phyloP scores from a whole-genome alignment of 768 basidiomycete genomes.

The Gloeopeniophorella convolvens region DNA sequence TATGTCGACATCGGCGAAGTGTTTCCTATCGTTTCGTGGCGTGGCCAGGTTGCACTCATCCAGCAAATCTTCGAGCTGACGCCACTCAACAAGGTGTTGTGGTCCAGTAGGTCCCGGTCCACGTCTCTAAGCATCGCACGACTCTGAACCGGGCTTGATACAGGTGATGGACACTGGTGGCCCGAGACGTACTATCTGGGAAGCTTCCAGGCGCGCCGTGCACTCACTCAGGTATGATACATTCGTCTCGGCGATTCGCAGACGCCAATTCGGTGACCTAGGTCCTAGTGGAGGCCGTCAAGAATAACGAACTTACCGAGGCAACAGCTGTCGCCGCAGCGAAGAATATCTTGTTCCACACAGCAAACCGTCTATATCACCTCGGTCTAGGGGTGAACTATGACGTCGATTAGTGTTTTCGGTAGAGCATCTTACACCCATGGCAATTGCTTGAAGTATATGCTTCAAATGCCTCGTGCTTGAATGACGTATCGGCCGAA shows the following conservation, averaged over 20 bases:
- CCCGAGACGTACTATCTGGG: conserved; percentile 74
- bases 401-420: neutral
- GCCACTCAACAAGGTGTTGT: conserved; percentile 75
- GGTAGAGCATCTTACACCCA: no score
- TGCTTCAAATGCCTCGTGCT: no score
- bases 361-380: conserved; percentile 57
- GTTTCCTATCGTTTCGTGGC: conserved; percentile 58
- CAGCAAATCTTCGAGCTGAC: conserved; percentile 61
- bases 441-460: no score
- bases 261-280: conserved; percentile 22
- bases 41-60: conserved; percentile 55
- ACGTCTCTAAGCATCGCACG: neutral
- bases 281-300: conserved; percentile 52
- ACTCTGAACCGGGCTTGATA: neutral
- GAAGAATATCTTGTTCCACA: conserved; percentile 56
- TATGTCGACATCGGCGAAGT: conserved; percentile 78
- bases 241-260: neutral
- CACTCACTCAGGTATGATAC: conserved; percentile 46
- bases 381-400: conserved; percentile 38
- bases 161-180: conserved; percentile 67
- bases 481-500: no score
- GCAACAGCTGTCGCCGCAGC: conserved; percentile 47
- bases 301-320: conserved; percentile 45
- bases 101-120: conserved; percentile 53
- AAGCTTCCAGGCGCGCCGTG: conserved; percentile 54